These are phyloP conservation scores for Calocybe cyanea DNA, from an alignment of 768 basidiomycete genomes.

Conservation along the genomic window DNA sequence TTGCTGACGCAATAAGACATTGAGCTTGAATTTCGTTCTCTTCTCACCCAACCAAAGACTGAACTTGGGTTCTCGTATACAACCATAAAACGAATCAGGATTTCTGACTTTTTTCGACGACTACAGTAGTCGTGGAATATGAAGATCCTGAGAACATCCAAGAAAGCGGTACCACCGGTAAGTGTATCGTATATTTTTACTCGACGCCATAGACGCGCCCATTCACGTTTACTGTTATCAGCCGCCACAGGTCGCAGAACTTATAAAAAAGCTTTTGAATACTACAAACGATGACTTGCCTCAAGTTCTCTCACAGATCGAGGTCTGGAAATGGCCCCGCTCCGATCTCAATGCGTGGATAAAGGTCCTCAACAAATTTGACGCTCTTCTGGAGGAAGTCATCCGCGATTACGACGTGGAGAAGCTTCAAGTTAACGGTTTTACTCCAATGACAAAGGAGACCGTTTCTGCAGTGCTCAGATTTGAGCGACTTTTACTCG, in stretches of 20 bases:
- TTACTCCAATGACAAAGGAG: conserved; percentile 71
- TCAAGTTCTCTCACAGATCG: conserved; percentile 61
- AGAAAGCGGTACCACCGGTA: conserved; percentile 77
- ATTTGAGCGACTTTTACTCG: conserved; percentile 86
- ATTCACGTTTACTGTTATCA: conserved; percentile 25
- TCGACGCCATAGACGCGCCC: conserved; percentile 16
- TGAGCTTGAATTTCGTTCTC: conserved; percentile 16
- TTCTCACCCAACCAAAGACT: conserved; percentile 11
- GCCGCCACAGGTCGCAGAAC: conserved; percentile 78
- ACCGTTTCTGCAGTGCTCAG: conserved; percentile 78
- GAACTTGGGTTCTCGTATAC: conserved; percentile 10
- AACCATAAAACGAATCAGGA: conserved; percentile 12
- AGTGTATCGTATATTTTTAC: conserved; percentile 25
- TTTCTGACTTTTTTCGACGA: conserved; percentile 32
- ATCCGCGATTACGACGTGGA: conserved; percentile 85
- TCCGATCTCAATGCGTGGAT: conserved; percentile 98
- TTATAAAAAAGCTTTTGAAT: conserved; percentile 66
- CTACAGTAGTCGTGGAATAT: conserved; percentile 63
- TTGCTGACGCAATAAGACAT: conserved; percentile 21
- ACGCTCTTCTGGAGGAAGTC: conserved; percentile 77
- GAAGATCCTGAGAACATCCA: conserved; percentile 86
- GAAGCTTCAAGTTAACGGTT: conserved; percentile 76
- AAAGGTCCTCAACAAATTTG: conserved; percentile 93
- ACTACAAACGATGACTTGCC: conserved; percentile 72
- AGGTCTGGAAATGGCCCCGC: conserved; percentile 90